Conservation (phyloP, 2,329 filamentous ascomycete genomes). For the Ophiognomonia clavigignenti-juglandacearum region DNA sequence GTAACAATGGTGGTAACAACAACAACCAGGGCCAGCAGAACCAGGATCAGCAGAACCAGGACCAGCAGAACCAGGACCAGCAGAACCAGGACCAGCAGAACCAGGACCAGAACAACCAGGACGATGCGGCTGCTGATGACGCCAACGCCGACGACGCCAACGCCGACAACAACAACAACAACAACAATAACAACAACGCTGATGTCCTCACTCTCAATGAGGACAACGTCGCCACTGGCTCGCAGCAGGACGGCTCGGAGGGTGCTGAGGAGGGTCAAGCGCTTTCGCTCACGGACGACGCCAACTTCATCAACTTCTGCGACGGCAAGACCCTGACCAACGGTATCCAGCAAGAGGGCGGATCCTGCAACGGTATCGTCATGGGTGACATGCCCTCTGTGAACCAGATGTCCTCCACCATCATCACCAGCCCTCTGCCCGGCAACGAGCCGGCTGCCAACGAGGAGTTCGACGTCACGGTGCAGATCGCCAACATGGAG, state of each 20-base stretch:
- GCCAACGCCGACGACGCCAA: not conserved
- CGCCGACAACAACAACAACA: not conserved
- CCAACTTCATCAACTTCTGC: conserved; percentile 64
- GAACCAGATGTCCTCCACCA: conserved; percentile 52
- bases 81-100: too few relatives aligned
- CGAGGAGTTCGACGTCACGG: conserved; percentile 46
- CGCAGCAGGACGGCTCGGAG: conserved; percentile 44
- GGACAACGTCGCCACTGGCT: not conserved
- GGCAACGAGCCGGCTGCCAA: conserved; percentile 41
- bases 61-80: too few relatives aligned
- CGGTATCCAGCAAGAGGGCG: conserved; percentile 50
- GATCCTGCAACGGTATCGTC: conserved; percentile 61
- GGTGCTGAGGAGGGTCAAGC: conserved; percentile 40
- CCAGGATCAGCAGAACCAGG: too few relatives aligned
- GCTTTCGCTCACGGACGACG: conserved; percentile 47
- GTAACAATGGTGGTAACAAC: not conserved
- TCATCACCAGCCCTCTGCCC: conserved; percentile 50
- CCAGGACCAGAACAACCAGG: conserved; percentile 21
- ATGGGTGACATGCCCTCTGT: conserved; percentile 58
- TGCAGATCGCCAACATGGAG: conserved; percentile 48
- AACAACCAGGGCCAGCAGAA: too few relatives aligned
- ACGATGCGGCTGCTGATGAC: conserved; percentile 18
- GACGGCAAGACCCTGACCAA: conserved; percentile 51
- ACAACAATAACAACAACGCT: too few relatives aligned
- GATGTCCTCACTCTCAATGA: too few relatives aligned